Base-by-base conservation (phyloP, 352 stramenopile genomes). In the Globisporangium takayamanum region DNA sequence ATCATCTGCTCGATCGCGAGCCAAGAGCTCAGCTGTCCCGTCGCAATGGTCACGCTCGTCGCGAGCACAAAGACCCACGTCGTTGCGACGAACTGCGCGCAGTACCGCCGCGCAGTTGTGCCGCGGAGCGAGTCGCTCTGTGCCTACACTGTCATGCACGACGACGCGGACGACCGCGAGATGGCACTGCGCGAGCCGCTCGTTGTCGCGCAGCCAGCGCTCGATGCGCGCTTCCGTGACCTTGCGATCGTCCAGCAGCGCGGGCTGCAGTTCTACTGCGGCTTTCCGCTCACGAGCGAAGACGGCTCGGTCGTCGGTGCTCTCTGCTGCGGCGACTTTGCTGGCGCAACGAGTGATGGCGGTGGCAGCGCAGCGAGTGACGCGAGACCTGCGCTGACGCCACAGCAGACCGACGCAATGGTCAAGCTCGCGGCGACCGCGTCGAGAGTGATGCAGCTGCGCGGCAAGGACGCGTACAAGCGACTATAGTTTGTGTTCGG, bases 1-100 rank as follows among this genome's bases (percentile, higher is more conserved):
- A 55, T 69, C 50, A 69, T 69, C 44, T 69, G 63, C 50, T 26
- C 54, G 30, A 58, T 69, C 33, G 60, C 60, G 41, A 57, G 53
- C 52, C 39, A 44, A 8, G 57, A 60, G 51, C 54, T 69, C 7
- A 5, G 22, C 5, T 69, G 63, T 5, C 41, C 54, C 20, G 49
- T 66, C 22, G 63, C 53, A 14, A 63, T 69, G 48, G 26, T 69
- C 53, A 66, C 63, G 15, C 15, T 69, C 20, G 54, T 67, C 50
- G 50, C 55, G 25, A 46, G 33, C 25, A 36, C 61, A 5, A 47
- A 44, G 33, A 54, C 53, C 16, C 59, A 59, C 47, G 52, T 66
- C 2, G 56, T 69, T 20, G 63, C 57, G 28, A 57, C 42, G 30
- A 69, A 67, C 59, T 50, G 39, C 12, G 26, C 16, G 16, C 14